These are phyloP conservation scores for Citrullus mucosospermus DNA, from an alignment of 306 rosid species.

Conservation along the genomic window DNA sequence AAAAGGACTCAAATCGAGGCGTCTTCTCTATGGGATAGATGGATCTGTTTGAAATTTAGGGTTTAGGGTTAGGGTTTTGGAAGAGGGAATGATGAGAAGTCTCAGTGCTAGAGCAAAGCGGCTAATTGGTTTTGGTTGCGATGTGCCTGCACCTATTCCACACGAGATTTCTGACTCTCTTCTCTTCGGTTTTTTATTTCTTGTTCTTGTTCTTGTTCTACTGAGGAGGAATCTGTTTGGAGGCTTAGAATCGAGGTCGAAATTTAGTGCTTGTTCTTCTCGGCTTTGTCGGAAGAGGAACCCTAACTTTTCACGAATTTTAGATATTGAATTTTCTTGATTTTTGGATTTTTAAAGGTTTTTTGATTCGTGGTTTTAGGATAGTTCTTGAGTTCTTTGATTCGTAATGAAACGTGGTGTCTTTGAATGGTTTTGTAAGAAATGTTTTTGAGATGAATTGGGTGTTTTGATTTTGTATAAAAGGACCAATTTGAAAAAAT, in stretches of 20 bases:
- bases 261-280: too few relatives aligned
- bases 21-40: not conserved
- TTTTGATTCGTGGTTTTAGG: too few relatives aligned
- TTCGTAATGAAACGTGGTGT: too few relatives aligned
- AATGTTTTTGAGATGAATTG: too few relatives aligned
- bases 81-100: not conserved
- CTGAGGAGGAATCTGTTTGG: not conserved
- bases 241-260: not conserved
- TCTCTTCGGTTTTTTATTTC: not conserved
- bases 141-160: slow-evolving; percentile 8
- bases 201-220: not conserved
- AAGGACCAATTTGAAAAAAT: too few relatives aligned
- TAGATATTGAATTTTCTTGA: too few relatives aligned
- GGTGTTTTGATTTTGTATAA: too few relatives aligned
- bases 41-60: not conserved
- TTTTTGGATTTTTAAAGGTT: too few relatives aligned
- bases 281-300: too few relatives aligned
- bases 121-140: not conserved
- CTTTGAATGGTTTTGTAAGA: too few relatives aligned
- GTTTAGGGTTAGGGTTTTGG: not conserved
- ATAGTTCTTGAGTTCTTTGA: too few relatives aligned
- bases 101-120: not conserved
- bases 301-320: too few relatives aligned
- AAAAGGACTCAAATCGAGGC: not conserved
- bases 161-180: slow-evolving; percentile 8